Evolutionary conservation across 1,284 basidiomycete genomes (phyloP).

Genomic region (Megacollybia platyphylla): DNA sequence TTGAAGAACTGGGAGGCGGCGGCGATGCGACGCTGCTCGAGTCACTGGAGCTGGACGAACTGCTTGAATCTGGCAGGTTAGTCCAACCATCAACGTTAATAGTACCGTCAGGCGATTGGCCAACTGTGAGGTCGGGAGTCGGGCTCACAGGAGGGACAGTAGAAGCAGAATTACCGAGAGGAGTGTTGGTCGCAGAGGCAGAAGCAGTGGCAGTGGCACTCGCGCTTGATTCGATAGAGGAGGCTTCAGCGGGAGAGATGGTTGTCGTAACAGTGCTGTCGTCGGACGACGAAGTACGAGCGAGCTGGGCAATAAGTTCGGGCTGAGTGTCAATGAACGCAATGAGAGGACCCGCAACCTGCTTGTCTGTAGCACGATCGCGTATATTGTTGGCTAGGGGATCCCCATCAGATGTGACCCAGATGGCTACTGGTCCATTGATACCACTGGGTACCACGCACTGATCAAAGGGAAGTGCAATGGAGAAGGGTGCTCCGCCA

Average conservation of each 20-base stretch:
- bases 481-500: conserved; percentile 44
- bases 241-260: conserved; percentile 33
- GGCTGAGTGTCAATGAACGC: conserved; percentile 51
- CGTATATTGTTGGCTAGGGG: conserved; percentile 53
- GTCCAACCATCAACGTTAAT: conserved; percentile 27
- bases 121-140: conserved; percentile 25
- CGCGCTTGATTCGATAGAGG: conserved; percentile 27
- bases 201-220: conserved; percentile 12
- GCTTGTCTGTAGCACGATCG: conserved; percentile 41
- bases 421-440: conserved; percentile 64
- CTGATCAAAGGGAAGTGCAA: conserved; percentile 42
- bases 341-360: conserved; percentile 64
- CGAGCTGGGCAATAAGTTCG: conserved; percentile 35
- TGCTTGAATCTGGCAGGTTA: conserved; percentile 6
- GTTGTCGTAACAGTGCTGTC: conserved; percentile 22
- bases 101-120: conserved; percentile 24
- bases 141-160: not conserved
- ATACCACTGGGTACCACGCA: conserved; percentile 54
- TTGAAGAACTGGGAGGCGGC: no score
- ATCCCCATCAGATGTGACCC: conserved; percentile 50
- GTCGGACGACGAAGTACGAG: conserved; percentile 14
- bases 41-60: not conserved
- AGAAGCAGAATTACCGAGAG: conserved; percentile 4
- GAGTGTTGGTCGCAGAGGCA: conserved; percentile 9
- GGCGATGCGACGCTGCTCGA: no score